Evolutionary conservation across 2,329 filamentous ascomycete species (phyloP), one percentile per base, ranked within the genome.

Genomic region (Zalaria obscura): DNA sequence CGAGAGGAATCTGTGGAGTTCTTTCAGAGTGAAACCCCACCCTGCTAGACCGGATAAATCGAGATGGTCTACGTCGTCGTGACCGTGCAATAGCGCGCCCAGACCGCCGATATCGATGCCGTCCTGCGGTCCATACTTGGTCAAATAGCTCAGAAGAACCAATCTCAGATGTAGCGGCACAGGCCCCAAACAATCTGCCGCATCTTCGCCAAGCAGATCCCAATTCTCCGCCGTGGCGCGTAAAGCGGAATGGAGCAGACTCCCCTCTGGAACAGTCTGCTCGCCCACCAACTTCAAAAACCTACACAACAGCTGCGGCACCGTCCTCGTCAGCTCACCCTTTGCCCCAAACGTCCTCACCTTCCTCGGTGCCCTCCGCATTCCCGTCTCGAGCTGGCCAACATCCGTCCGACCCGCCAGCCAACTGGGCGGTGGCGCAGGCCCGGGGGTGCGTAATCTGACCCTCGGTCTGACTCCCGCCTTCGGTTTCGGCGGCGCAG

Each of bases 161-260:
- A 69, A 58, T 48, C 75, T 75, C 4, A 76, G 50, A 34, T 63
- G 61, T 10, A 62, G 55, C 0, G 75, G 72, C 8, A 79, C 50
- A 3, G 68, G 60, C 2, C 64, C 59, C 3, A 80, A 55, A 39
- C 71, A 73, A 11, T 69, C 58, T 42, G 71, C 67, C 49, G 78
- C 73, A 47, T 76, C 75, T 40, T 71, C 65, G 26, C 70, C 55
- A 45, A 79, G 67, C 55, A 68, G 67, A 6, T 64, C 55, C 75
- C 75, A 80, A 25, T 75, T 65, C 25, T 55, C 50, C 2, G 74
- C 73, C 50, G 78, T 68, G 0, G 64, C 62, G 48, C 70, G 74
- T 32, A 80, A 52, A 10, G 67, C 55, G 4, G 62, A 52, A 55
- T 78, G 67, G 36, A 69, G 47, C 5, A 80, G 57, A 40, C 66